Conservation (phyloP, 441 rosid species). For the Syzygium malaccense region DNA sequence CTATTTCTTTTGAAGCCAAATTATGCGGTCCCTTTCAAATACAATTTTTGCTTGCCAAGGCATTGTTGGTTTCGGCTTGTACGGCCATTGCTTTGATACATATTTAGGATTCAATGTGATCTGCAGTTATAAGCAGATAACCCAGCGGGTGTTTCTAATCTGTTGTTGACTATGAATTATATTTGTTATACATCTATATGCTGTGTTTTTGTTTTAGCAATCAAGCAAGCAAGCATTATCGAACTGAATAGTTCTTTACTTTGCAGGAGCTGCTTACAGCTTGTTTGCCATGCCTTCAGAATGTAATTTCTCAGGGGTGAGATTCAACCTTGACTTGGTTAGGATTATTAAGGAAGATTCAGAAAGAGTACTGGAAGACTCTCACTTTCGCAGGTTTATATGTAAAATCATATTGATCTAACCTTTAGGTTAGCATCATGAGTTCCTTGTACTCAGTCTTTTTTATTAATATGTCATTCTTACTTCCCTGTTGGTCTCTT, state of each 20-base stretch:
- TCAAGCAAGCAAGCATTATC: not conserved
- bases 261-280: slow-evolving; percentile 66
- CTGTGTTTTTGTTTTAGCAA: not conserved
- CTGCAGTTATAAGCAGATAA: not conserved
- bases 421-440: not conserved
- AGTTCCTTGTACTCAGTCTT: not conserved
- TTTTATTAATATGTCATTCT: not conserved
- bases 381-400: slow-evolving; percentile 53
- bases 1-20: not conserved
- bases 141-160: not conserved
- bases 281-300: slow-evolving; percentile 93
- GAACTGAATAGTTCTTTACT: not conserved
- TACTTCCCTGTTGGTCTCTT: not conserved
- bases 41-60: not conserved
- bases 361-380: slow-evolving; percentile 37
- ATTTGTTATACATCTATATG: not conserved
- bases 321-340: slow-evolving; percentile 72
- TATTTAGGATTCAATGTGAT: not conserved
- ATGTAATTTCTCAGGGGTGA: slow-evolving; percentile 96
- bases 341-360: slow-evolving; percentile 56
- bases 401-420: slow-evolving; percentile 1
- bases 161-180: not conserved
- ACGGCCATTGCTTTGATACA: not conserved
- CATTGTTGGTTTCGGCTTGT: not conserved
- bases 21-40: not conserved